Base-by-base conservation (phyloP, 2,329 filamentous ascomycete genomes). In the Dendrostoma leiphaemia region DNA sequence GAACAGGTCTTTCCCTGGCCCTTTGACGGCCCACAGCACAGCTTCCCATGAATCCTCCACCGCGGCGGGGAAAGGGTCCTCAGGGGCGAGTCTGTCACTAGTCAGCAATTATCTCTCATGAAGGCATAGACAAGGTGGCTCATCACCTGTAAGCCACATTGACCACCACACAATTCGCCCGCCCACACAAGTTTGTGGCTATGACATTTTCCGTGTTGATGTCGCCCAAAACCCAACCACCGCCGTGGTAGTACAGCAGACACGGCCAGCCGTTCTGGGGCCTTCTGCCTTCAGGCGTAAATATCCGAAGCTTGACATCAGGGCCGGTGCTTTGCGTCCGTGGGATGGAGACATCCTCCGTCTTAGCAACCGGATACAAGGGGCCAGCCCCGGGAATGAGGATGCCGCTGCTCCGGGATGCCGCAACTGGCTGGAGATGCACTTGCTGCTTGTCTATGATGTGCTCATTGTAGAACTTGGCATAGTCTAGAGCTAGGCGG, bases 191-290 rank as follows among this genome's bases (percentile, higher is more conserved):
- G 59, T 82, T 75, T n/a, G 78, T 75, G 48, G 78, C 79, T 3
- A 83, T 76, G 4, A 74, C 72, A 59, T 84, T 83, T 66, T 84
- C 81, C 0, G 79, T 82, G 56, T 80, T 72, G 40, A 83, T 81
- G 43, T 77, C 80, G 0, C 81, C 81, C 28, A 83, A 60, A 3
- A 83, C 80, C 79, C 80, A 84, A 3, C 81, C 81, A 1, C 81
- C 81, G 4, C 81, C 81, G 59, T 84, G 81, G 60, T 75, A 80
- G 63, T 81, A 85, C 3, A 84, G 60, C 63, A 79, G 74, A 7
- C 78, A 72, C 2, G 81, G 81, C 80, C 80, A 84, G 24, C 81
- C 81, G 0, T 59, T 61, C 0, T 61, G 65, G 0, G 79, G 79
- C 10, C 55, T 68, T 5, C 68, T 57, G 0, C 75, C 76, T 5